Conservation (phyloP, 2,329 filamentous ascomycete species). For the Diaporthe citrichinensis region DNA sequence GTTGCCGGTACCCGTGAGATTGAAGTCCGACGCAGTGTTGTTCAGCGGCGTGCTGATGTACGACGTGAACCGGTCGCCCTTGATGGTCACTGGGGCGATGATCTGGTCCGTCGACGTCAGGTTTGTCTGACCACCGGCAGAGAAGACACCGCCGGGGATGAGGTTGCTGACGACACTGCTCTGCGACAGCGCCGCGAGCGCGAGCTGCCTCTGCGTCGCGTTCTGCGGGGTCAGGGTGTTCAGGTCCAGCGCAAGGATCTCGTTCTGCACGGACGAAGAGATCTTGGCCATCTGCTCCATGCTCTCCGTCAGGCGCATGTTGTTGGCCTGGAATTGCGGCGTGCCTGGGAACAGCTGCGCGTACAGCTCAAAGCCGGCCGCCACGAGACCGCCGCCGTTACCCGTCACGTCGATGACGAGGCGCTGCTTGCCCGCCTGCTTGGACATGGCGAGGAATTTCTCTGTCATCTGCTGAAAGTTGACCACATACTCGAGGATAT, state of each 20-base stretch:
- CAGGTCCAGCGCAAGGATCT: constrained; percentile 47
- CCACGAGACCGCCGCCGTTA: constrained; percentile 70
- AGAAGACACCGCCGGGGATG: constrained; percentile 61
- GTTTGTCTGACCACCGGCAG: constrained; percentile 49
- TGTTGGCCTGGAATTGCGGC: constrained; percentile 63
- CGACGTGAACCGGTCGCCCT: constrained; percentile 64
- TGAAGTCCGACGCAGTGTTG: constrained; percentile 52
- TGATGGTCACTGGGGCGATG: constrained; percentile 51
- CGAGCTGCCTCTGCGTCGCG: constrained; percentile 52
- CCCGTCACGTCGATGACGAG: constrained; percentile 74
- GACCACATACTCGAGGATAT: constrained; percentile 44
- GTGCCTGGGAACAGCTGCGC: constrained; percentile 65
- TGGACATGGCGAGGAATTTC: constrained; percentile 61
- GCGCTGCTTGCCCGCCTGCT: constrained; percentile 65
- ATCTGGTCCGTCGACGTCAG: constrained; percentile 51
- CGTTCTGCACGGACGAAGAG: constrained; percentile 48
- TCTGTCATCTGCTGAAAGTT: constrained; percentile 47
- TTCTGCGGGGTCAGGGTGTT: constrained; percentile 36
- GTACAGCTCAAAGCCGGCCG: constrained; percentile 64
- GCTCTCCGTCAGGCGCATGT: constrained; percentile 64
- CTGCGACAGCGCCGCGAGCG: constrained; percentile 60
- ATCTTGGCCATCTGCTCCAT: constrained; percentile 60
- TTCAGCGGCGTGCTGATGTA: constrained; percentile 59
- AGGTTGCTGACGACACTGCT: constrained; percentile 61
- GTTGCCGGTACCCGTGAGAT: constrained; percentile 59